Percentiles rank a stretch among this genome's conserved stretches.
phyloP scores from a whole-genome alignment of 1,284 basidiomycete genomes.

The Leccinum discolor region DNA sequence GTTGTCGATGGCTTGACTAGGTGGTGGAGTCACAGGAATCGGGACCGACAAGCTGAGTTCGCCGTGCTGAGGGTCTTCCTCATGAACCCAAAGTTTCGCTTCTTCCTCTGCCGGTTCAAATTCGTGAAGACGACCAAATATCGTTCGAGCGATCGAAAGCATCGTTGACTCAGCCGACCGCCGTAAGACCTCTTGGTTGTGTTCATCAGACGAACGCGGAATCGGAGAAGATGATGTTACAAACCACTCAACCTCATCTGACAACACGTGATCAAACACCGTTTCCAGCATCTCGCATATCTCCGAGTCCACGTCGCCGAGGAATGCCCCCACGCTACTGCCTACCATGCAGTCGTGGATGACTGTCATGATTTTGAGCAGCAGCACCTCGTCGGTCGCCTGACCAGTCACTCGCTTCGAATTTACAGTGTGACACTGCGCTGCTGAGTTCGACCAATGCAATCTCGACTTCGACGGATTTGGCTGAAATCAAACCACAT shows the following conservation, averaged over 20 bases:
- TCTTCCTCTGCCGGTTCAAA: conserved; percentile 73
- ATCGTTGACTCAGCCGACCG: conserved; percentile 95
- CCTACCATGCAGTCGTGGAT: conserved; percentile 85
- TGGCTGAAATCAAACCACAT: conserved; percentile 68
- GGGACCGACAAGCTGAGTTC: conserved; percentile 66
- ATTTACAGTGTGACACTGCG: conserved; percentile 94
- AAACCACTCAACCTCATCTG: conserved; percentile 92
- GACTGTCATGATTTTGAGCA: conserved; percentile 90
- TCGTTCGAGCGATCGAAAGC: conserved; percentile 82
- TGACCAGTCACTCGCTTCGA: conserved; percentile 94
- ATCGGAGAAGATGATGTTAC: conserved; percentile 32
- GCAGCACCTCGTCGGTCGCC: conserved; percentile 89
- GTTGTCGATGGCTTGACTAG: conserved; percentile 6
- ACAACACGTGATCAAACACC: conserved; percentile 93
- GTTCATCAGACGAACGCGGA: conserved; percentile 17
- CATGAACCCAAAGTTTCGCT: conserved; percentile 51
- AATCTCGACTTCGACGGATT: conserved; percentile 52
- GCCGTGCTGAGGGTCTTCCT: conserved; percentile 51
- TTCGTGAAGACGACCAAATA: conserved; percentile 75
- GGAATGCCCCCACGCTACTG: conserved; percentile 54
- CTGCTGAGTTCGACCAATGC: conserved; percentile 87
- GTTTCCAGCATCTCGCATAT: conserved; percentile 99
- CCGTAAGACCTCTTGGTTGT: conserved; percentile 76
- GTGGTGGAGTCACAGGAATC: conserved; percentile 5
- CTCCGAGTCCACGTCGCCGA: conserved; percentile 80